Evolutionary conservation across 768 basidiomycete genomes (phyloP), one percentile per base, ranked within the genome.

Genomic region (Auriscalpium orientale): DNA sequence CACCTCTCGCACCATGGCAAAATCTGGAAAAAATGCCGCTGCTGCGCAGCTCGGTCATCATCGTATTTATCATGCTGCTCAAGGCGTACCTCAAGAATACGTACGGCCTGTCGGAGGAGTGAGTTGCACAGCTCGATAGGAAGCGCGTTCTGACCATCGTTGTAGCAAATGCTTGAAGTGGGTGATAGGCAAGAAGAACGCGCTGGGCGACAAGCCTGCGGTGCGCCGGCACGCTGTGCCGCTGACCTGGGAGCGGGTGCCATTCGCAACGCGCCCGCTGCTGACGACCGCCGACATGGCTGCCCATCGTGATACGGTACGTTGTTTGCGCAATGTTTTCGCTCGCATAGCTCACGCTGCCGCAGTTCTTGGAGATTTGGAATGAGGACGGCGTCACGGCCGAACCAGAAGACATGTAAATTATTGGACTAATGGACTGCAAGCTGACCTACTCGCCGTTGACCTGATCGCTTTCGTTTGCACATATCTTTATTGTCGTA

Each of bases 101-200:
- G 13, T 99, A 98, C 66, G 83, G 85, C 2, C 68, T 98, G 40
- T 87, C 91, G 2, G 95, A 98, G 74, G 94, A 97, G 95, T 95
- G 67, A 56, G 89, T 76, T 51, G 59, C 21, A 16, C 21, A 11
- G 38, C 21, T n/a, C 10, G 20, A 16, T 16, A 3, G 15, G 9
- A 34, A n/a, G 34, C 13, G 37, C 45, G 51, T 36, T 7, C 20
- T 35, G 43, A 38, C 35, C 55, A 51, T 45, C 13, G 33, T 53
- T 16, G 21, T 56, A 97, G 94, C 46, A 98, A 97, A 89, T 93
- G 93, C 61, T 76, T 79, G 47, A 98, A 94, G 70, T 97, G 89
- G 66, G 79, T 84, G 4, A 70, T 84, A 5, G 88, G 88, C 18
- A 98, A 98, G 79, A 98, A 98, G 72, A 91, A 84, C 53, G 83